Base-by-base conservation (phyloP, 352 stramenopile genomes). In the Globisporangium viniferum region DNA sequence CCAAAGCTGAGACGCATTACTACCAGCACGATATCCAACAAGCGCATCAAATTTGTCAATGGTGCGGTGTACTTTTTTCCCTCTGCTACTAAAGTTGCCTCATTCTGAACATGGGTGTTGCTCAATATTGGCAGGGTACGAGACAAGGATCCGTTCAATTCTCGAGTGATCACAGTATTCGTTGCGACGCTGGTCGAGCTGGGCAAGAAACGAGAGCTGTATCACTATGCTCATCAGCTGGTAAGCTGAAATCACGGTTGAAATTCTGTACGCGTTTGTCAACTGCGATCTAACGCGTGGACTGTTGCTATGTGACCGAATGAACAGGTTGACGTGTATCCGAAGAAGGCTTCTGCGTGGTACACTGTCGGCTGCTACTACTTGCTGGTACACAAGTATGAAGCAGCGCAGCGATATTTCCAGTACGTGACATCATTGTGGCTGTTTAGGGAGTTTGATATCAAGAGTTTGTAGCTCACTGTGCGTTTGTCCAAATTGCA, bases 281-380 rank as follows among this genome's bases (percentile, higher is more conserved):
- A 56, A 48, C 15, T 64, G 7, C 10, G 5, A 55, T 7, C 29
- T 56, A 31, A 66, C n/a, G 5, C 24, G 6, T 54, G 5, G 7
- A 48, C 7, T 55, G 66, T 18, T 27, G 59, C 9, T 9, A 22
- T 48, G 10, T 22, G 66, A 18, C 24, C 7, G 1, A 41, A 12
- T 8, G 1, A 67, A 27, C 59, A 95, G 86, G 88, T 99, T 12
- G 95, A 98, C 62, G 89, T 96, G 10, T 94, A 97, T 62, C 96
- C 97, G 8, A 98, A 97, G 62, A 92, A 97, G 59, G 94, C 95
- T 0, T 72, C 87, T 27, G 87, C 92, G 24, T 99, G 97, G 97
- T 99, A 98, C 75, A 96, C 93, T 31, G 96, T 99, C 1, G 97
- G 94, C 0, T 98, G 92, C 71, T 99, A 99, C 75, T 99, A 99